Percentiles rank a stretch among this genome's conserved stretches.
phyloP scores from a whole-genome alignment of 2,329 filamentous ascomycete genomes.

The Neofusicoccum umdonicola region DNA sequence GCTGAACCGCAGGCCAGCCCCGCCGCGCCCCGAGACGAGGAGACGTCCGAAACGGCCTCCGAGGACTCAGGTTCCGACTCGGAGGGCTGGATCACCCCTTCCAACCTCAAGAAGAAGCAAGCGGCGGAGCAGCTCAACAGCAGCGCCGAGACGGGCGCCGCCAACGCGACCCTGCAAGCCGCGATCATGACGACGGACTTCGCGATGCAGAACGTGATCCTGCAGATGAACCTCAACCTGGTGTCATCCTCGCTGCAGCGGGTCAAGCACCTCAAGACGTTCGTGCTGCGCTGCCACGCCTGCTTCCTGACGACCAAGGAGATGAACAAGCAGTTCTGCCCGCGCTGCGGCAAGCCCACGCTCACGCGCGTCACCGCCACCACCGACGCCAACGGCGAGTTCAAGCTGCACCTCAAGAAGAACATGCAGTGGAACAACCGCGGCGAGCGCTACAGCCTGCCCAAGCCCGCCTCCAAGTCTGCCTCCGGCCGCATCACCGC shows the following conservation, averaged over 20 bases:
- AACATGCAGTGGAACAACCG: slow-evolving; percentile 97
- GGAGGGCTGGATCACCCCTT: slow-evolving; percentile 89
- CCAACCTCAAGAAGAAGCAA: slow-evolving; percentile 84
- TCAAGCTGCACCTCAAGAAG: slow-evolving; percentile 82
- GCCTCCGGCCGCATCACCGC: slow-evolving; percentile 70
- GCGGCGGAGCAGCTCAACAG: slow-evolving; percentile 56
- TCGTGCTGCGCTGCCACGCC: slow-evolving; percentile 82
- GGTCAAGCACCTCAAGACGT: slow-evolving; percentile 82
- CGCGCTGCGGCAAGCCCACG: slow-evolving; percentile 82
- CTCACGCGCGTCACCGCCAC: slow-evolving; percentile 82
- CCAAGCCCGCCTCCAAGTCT: slow-evolving; percentile 80
- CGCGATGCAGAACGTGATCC: slow-evolving; percentile 94
- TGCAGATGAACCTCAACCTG: slow-evolving; percentile 92
- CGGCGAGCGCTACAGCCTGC: slow-evolving; percentile 88
- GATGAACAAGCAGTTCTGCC: slow-evolving; percentile 88
- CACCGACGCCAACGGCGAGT: slow-evolving; percentile 75
- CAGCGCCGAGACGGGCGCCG: slow-evolving; percentile 41
- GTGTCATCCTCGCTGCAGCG: slow-evolving; percentile 75
- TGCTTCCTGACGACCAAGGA: slow-evolving; percentile 77
- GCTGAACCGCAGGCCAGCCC: neutral
- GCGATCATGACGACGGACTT: slow-evolving; percentile 95
- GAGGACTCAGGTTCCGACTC: slow-evolving; percentile 35
- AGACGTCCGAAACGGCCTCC: neutral
- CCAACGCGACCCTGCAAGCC: slow-evolving; percentile 70
- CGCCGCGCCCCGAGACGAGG: neutral